A percentile compares a stretch with the other conserved stretches of the same genome.
phyloP scores from a whole-genome alignment of 441 rosid species.

The Mallotus japonicus region DNA sequence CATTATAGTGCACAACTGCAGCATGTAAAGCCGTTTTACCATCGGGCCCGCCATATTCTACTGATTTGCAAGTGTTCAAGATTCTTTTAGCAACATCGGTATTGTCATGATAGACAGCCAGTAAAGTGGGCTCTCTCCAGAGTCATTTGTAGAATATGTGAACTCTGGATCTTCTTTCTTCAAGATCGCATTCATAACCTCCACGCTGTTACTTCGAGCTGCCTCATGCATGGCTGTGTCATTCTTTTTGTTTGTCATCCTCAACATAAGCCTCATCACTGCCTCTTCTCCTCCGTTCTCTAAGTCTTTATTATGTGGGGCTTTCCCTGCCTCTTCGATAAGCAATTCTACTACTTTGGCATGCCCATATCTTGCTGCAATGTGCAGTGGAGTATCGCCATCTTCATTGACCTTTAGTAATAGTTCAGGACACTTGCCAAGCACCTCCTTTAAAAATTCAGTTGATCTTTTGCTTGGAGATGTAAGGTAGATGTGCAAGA shows the following conservation, averaged over 20 bases:
- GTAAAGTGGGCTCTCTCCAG: constrained; percentile 30
- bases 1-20: constrained; percentile 11
- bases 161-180: constrained; percentile 11
- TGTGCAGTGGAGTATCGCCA: constrained; percentile 26
- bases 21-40: constrained; percentile 33
- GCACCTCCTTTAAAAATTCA: not conserved
- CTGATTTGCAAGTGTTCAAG: not conserved
- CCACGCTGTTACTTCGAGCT: constrained; percentile 6
- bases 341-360: not conserved
- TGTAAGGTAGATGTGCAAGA: constrained; percentile 17
- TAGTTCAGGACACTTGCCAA: constrained; percentile 5
- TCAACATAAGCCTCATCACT: constrained; percentile 10
- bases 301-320: not conserved
- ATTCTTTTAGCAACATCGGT: not conserved
- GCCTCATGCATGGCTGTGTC: constrained; percentile 30
- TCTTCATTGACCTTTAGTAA: constrained; percentile 8
- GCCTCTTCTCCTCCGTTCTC: constrained; percentile 9
- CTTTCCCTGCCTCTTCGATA: not conserved
- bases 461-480: constrained; percentile 2
- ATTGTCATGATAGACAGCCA: constrained; percentile 19
- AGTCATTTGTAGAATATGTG: not conserved
- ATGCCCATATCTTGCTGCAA: constrained; percentile 28
- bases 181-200: constrained; percentile 13
- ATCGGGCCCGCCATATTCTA: constrained; percentile 17
- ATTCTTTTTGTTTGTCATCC: constrained; percentile 1